Evolutionary conservation across 108 stramenopile species (phyloP).

Genomic region (Nitzschia putrida): DNA sequence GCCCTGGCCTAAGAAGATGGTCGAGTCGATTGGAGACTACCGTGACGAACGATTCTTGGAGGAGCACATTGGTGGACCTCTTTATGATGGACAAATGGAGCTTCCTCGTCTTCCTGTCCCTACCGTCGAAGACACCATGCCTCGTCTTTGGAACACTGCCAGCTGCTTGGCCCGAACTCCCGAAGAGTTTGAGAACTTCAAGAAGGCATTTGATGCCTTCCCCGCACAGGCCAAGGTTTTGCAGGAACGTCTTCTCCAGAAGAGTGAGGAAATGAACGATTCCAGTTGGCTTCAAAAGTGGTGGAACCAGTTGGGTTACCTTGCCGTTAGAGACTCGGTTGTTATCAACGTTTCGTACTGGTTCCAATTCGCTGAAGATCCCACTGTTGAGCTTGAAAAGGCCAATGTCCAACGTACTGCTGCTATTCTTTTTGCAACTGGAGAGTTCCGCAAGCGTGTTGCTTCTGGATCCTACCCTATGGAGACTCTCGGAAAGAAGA

Average conservation of each 20-base stretch:
- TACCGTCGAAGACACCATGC: slow-evolving; percentile 61
- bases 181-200: slow-evolving; percentile 56
- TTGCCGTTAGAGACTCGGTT: slow-evolving; percentile 84
- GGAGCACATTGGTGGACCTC: slow-evolving; percentile 51
- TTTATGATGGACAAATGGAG: slow-evolving; percentile 60
- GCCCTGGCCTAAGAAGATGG: slow-evolving; percentile 62
- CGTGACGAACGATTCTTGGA: slow-evolving; percentile 68
- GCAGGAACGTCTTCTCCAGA: slow-evolving; percentile 61
- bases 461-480: slow-evolving; percentile 62
- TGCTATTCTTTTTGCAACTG: slow-evolving; percentile 67
- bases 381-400: slow-evolving; percentile 32
- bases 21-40: slow-evolving; percentile 77
- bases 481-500: slow-evolving; percentile 63
- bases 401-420: slow-evolving; percentile 55
- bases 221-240: slow-evolving; percentile 55
- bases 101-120: slow-evolving; percentile 78
- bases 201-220: slow-evolving; percentile 57
- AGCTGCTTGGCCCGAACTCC: slow-evolving; percentile 59
- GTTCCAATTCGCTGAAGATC: slow-evolving; percentile 82
- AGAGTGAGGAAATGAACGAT: slow-evolving; percentile 54
- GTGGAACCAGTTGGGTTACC: slow-evolving; percentile 88
- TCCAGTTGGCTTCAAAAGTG: slow-evolving; percentile 80
- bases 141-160: slow-evolving; percentile 67
- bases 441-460: slow-evolving; percentile 71
- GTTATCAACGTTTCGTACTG: slow-evolving; percentile 88